A percentile compares a stretch with the other conserved stretches of the same genome.
Evolutionary conservation across 2,329 filamentous ascomycete species (phyloP).

Genomic region (Lojkania enalia): DNA sequence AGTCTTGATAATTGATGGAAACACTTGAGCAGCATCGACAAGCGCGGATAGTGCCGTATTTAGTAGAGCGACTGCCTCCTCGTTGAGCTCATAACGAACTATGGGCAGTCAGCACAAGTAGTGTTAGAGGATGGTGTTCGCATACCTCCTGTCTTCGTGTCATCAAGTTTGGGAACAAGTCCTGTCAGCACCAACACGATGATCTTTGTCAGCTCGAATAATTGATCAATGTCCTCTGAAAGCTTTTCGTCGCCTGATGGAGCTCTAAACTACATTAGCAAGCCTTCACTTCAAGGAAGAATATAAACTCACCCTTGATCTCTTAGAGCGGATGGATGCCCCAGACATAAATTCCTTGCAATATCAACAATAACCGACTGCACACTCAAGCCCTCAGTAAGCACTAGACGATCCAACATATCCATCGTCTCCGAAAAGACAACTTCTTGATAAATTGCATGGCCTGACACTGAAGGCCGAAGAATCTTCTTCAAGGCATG

Average conservation of each 20-base stretch:
- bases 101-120: constrained; percentile 52
- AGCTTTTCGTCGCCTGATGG: constrained; percentile 68
- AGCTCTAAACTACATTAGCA: constrained; percentile 23
- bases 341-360: constrained; percentile 83
- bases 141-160: constrained; percentile 48
- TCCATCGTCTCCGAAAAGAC: constrained; percentile 98
- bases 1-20: constrained; percentile 93
- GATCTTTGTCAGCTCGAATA: constrained; percentile 94
- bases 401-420: constrained; percentile 83
- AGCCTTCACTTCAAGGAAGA: no score
- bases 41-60: constrained; percentile 81
- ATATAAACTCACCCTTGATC: constrained; percentile 54
- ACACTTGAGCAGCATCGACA: constrained; percentile 92
- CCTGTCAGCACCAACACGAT: constrained; percentile 92
- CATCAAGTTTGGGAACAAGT: constrained; percentile 78
- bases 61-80: constrained; percentile 82
- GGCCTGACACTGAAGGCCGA: constrained; percentile 89
- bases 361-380: constrained; percentile 94
- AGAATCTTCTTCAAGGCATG: constrained; percentile 93
- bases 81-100: constrained; percentile 76
- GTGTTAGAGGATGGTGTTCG: neutral
- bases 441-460: constrained; percentile 93
- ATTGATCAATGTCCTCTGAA: constrained; percentile 95
- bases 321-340: constrained; percentile 84
- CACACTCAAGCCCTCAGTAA: constrained; percentile 87